Conservation (phyloP, 352 stramenopile genomes). For the Phytopythium mirpurense region DNA sequence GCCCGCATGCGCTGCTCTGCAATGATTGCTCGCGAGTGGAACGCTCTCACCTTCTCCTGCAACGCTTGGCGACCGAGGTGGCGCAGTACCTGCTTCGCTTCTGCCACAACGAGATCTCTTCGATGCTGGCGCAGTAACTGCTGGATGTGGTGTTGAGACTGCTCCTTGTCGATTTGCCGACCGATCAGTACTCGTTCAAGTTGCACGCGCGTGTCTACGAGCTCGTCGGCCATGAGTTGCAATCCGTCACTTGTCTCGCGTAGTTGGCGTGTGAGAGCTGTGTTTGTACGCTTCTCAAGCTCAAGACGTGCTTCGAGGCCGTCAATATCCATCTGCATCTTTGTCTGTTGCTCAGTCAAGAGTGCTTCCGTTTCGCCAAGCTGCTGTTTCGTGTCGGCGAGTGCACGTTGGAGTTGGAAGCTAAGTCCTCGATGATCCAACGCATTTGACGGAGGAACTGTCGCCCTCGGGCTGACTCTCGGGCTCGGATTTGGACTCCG, state of each 20-base stretch:
- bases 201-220: conserved; percentile 41
- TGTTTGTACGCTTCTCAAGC: conserved; percentile 43
- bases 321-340: conserved; percentile 27
- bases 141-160: conserved; percentile 36
- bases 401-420: conserved; percentile 47
- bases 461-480: not conserved
- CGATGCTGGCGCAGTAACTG: conserved; percentile 51
- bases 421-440: conserved; percentile 40
- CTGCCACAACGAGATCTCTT: conserved; percentile 40
- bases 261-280: conserved; percentile 42
- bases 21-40: conserved; percentile 39
- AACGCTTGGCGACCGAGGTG: conserved; percentile 63
- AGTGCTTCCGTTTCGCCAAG: conserved; percentile 34
- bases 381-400: conserved; percentile 34
- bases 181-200: conserved; percentile 43
- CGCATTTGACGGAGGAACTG: conserved; percentile 17
- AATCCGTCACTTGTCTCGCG: conserved; percentile 44
- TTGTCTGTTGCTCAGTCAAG: conserved; percentile 22
- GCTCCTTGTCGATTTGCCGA: conserved; percentile 33
- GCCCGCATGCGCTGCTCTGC: conserved; percentile 52
- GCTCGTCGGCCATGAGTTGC: conserved; percentile 28
- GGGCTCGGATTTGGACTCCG: not conserved
- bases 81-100: conserved; percentile 48
- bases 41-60: conserved; percentile 51
- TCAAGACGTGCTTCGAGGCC: conserved; percentile 41